phyloP scores from a whole-genome alignment of 352 stramenopile species.

The Phytophthora cactorum region DNA sequence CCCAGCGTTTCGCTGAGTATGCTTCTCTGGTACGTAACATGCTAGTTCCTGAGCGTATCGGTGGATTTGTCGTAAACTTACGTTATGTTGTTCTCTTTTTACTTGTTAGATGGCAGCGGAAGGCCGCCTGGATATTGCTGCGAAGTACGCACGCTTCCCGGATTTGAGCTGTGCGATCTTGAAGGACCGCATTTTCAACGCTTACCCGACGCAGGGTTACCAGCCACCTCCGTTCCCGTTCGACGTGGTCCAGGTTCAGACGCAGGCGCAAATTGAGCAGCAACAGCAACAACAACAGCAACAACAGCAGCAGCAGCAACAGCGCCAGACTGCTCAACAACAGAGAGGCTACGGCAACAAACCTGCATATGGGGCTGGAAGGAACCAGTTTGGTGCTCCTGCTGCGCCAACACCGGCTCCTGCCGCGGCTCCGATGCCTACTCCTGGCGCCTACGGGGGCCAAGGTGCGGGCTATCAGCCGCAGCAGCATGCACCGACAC shows the following conservation, averaged over 20 bases:
- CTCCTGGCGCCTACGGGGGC: slow-evolving; percentile 38
- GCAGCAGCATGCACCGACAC: slow-evolving; percentile 40
- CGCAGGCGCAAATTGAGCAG: slow-evolving; percentile 61
- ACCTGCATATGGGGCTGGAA: slow-evolving; percentile 32
- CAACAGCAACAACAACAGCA: slow-evolving; percentile 55
- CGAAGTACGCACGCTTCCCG: slow-evolving; percentile 91
- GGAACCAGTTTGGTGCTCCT: slow-evolving; percentile 55
- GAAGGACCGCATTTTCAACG: slow-evolving; percentile 89
- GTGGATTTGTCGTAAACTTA: background rate
- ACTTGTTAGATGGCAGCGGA: slow-evolving; percentile 89
- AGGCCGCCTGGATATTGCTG: slow-evolving; percentile 91
- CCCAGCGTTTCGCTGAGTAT: slow-evolving; percentile 93
- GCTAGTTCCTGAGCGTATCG: background rate
- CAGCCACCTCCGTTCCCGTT: slow-evolving; percentile 89
- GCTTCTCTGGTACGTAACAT: slow-evolving; percentile 42
- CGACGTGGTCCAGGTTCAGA: slow-evolving; percentile 70
- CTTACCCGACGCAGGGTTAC: slow-evolving; percentile 74
- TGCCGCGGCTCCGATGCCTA: slow-evolving; percentile 38
- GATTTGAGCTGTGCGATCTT: slow-evolving; percentile 84
- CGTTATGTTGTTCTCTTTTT: slow-evolving; percentile 4
- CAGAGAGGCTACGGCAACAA: slow-evolving; percentile 48
- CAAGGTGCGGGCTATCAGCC: slow-evolving; percentile 50
- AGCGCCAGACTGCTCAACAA: slow-evolving; percentile 38
- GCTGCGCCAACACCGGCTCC: slow-evolving; percentile 31
- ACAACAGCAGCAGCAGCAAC: slow-evolving; percentile 42